Conservation (phyloP, 306 rosid species). For the Lablab purpureus region DNA sequence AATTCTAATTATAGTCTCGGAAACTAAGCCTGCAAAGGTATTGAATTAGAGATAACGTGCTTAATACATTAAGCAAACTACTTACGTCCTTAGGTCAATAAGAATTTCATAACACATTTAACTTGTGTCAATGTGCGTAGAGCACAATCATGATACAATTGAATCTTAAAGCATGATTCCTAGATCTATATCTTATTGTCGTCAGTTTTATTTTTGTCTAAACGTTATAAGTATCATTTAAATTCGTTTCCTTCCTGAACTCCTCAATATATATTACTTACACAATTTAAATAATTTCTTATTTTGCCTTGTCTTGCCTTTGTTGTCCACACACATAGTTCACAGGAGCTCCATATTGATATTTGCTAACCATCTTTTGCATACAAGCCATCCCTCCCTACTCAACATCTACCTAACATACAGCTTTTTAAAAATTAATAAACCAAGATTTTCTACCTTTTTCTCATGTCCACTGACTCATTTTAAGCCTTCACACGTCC, state of each 20-base stretch:
- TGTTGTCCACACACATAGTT: not conserved
- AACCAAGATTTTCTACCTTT: slow-evolving; percentile 18
- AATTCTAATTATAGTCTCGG: not conserved
- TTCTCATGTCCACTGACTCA: slow-evolving; percentile 3
- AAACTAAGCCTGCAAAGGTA: not conserved
- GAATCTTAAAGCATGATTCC: slow-evolving; percentile 4
- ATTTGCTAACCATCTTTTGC: slow-evolving; percentile 6
- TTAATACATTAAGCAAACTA: not conserved
- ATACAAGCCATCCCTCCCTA: not conserved
- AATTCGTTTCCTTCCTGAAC: slow-evolving; percentile 13
- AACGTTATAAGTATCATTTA: not conserved
- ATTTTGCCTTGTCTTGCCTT: not conserved
- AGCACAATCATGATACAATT: slow-evolving; percentile 3
- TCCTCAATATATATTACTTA: not conserved
- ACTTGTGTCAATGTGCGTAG: not conserved
- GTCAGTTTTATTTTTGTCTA: not conserved
- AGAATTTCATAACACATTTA: slow-evolving; percentile 11
- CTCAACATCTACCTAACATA: not conserved
- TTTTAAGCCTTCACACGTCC: slow-evolving; percentile 9
- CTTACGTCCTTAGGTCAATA: not conserved
- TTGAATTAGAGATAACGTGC: not conserved
- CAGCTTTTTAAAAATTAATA: not conserved
- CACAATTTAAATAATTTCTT: slow-evolving; percentile 10
- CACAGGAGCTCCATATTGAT: slow-evolving; percentile 2
- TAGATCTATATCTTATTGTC: not conserved